Base-by-base conservation (phyloP, 345 rosid genomes). In the Lepidium didymum region DNA sequence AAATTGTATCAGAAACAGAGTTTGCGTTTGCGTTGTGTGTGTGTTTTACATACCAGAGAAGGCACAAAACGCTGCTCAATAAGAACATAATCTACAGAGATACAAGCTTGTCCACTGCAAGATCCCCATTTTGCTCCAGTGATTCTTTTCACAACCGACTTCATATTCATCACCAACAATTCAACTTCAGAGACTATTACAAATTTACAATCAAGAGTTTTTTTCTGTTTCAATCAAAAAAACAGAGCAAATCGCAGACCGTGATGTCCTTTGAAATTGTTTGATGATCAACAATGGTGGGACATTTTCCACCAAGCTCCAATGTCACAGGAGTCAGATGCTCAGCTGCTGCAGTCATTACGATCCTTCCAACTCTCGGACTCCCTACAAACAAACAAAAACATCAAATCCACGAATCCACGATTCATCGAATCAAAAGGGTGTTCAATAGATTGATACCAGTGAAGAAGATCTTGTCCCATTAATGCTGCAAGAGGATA, bases 401-500 rank as follows among this genome's bases (percentile, higher is more conserved):
- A 37, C 63, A 53, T 13, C 21, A 51, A 12, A 57, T 41, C 57
- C 3, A 13, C 29, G 7, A 59, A 5, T 21, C 38, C 35, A 14
- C 19, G 1, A 46, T 14, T 31, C 21, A 64, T 34, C 2, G n/a
- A 16, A 15, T 14, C 41, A 19, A 62, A 9, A 14, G 15, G 9
- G 46, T n/a, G 10, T 6, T 29, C 33, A 36, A 41, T 6, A 23
- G 45, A 40, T 3, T 64, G 14, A 7, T 16, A 72, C 98, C 98
- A 0, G 97, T 90, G 82, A 86, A 87, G 83, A 93, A 92, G 45
- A 92, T 90, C 81, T 93, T 90, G 81, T 93, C 92, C 96, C 96
- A 90, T 62, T 85, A 83, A 31, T 84, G 86, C 56, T 81, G 53
- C 33, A 90, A 88, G 37, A 93, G 82, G 23, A 47, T 76, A n/a